Conservation (phyloP, 2,329 filamentous ascomycete genomes). For the Paecilomyces sp. region DNA sequence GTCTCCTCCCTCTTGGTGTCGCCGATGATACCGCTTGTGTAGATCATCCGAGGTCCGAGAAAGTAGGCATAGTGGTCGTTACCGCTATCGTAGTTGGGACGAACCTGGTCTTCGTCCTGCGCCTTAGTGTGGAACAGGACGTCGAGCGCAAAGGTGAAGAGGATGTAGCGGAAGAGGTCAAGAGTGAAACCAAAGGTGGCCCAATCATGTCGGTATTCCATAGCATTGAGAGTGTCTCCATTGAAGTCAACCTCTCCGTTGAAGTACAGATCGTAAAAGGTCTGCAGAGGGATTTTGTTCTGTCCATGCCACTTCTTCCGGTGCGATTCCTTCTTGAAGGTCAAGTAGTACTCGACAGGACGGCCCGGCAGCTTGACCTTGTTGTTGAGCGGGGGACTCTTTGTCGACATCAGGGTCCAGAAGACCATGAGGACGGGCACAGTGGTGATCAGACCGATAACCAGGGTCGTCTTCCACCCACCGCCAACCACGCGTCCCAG, state of each 20-base stretch:
- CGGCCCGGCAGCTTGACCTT: conserved; percentile 81
- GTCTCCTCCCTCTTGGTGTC: conserved; percentile 82
- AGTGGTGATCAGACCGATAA: conserved; percentile 72
- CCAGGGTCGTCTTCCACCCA: conserved; percentile 77
- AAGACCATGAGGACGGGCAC: conserved; percentile 73
- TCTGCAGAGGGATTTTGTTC: conserved; percentile 55
- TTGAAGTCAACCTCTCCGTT: conserved; percentile 92
- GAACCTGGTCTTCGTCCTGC: conserved; percentile 96
- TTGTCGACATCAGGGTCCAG: conserved; percentile 72
- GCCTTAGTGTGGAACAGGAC: conserved; percentile 87
- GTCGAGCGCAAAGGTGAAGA: conserved; percentile 81
- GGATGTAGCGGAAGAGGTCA: conserved; percentile 77
- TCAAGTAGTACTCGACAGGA: conserved; percentile 77
- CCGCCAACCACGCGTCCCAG: conserved; percentile 76
- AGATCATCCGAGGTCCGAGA: conserved; percentile 96
- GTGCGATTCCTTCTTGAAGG: conserved; percentile 41
- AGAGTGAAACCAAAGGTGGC: conserved; percentile 87
- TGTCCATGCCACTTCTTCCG: conserved; percentile 41
- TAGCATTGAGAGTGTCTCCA: conserved; percentile 76
- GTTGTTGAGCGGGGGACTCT: conserved; percentile 85
- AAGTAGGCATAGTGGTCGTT: conserved; percentile 99
- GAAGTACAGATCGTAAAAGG: conserved; percentile 97
- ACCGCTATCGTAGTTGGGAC: conserved; percentile 94
- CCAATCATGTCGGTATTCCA: conserved; percentile 97
- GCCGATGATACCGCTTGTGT: conserved; percentile 89